Conservation (phyloP, 2,329 filamentous ascomycete genomes). For the Diaporthe vaccinii region DNA sequence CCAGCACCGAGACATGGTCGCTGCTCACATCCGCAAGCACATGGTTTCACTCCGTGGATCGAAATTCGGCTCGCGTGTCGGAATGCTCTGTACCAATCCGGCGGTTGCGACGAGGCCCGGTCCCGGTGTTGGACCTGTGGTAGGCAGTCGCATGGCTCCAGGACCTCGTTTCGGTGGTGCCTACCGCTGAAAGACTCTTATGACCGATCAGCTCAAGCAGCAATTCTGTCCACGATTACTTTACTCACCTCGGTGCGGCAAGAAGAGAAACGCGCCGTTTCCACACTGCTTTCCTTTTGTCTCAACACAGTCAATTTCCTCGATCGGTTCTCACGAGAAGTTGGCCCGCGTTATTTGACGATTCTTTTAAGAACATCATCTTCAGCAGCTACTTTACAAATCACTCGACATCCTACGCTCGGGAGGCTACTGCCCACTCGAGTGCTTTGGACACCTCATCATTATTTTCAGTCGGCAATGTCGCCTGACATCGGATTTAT, state of each 20-base stretch:
- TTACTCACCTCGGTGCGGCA: neutral
- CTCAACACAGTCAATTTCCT: slow-evolving; percentile 42
- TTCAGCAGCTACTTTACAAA: slow-evolving; percentile 54
- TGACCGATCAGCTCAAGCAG: neutral
- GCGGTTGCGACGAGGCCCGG: slow-evolving; percentile 90
- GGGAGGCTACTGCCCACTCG: slow-evolving; percentile 53
- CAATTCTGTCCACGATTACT: slow-evolving; percentile 23
- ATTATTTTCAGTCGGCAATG: slow-evolving; percentile 46
- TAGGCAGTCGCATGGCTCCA: slow-evolving; percentile 70
- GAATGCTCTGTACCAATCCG: slow-evolving; percentile 98
- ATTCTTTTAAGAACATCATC: slow-evolving; percentile 53
- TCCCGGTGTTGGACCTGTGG: slow-evolving; percentile 79
- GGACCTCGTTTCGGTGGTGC: slow-evolving; percentile 69
- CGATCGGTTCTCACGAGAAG: slow-evolving; percentile 47
- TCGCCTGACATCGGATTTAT: slow-evolving; percentile 38
- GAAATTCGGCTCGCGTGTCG: slow-evolving; percentile 97
- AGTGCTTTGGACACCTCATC: slow-evolving; percentile 57
- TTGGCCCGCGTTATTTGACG: slow-evolving; percentile 50
- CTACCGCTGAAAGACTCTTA: slow-evolving; percentile 65
- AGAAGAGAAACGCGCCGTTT: neutral
- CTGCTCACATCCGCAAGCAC: slow-evolving; percentile 95
- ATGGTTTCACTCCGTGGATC: slow-evolving; percentile 99
- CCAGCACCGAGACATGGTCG: slow-evolving; percentile 93
- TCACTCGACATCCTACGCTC: slow-evolving; percentile 56
- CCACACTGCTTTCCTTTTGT: slow-evolving; percentile 29